These are phyloP conservation scores for Trichoderma sp. DNA, from an alignment of 2,329 filamentous ascomycete species.

Conservation along the genomic window DNA sequence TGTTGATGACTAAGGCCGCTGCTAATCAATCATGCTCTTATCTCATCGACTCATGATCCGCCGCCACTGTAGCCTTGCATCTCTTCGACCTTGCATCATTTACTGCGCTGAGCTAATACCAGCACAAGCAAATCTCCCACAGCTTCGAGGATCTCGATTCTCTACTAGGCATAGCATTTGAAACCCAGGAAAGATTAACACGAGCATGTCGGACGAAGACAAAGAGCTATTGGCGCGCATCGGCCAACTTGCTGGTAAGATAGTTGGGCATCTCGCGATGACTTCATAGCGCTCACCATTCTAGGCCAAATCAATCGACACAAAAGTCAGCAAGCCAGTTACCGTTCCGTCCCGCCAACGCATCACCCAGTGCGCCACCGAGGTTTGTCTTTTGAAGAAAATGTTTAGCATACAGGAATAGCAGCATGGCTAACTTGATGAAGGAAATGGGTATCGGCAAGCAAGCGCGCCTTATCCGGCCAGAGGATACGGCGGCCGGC, in stretches of 20 bases:
- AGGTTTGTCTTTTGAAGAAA: conserved; percentile 39
- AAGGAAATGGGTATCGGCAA: conserved; percentile 43
- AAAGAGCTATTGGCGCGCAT: conserved; percentile 59
- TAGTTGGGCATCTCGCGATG: conserved; percentile 25
- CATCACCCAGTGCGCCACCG: conserved; percentile 41
- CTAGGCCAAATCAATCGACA: conserved; percentile 79
- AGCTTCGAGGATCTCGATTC: neutral
- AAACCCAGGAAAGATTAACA: neutral
- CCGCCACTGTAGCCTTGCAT: conserved; percentile 19
- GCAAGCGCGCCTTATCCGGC: conserved; percentile 41
- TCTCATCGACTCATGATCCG: neutral
- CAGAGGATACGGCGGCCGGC: conserved; percentile 45
- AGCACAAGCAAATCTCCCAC: neutral
- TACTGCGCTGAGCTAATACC: neutral
- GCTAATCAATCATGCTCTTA: neutral
- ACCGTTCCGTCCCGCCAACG: conserved; percentile 36
- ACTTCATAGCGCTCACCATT: conserved; percentile 34
- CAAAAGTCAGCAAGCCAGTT: conserved; percentile 64
- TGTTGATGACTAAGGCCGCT: conserved; percentile 25
- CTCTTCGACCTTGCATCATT: conserved; percentile 8
- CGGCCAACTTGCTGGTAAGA: conserved; percentile 54
- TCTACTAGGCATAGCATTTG: neutral
- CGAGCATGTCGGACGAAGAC: conserved; percentile 53
- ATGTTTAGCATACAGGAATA: neutral
- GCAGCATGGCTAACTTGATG: conserved; percentile 26